phyloP scores from a whole-genome alignment of 495 filamentous ascomycete genomes.

The Cercophora scortea region DNA sequence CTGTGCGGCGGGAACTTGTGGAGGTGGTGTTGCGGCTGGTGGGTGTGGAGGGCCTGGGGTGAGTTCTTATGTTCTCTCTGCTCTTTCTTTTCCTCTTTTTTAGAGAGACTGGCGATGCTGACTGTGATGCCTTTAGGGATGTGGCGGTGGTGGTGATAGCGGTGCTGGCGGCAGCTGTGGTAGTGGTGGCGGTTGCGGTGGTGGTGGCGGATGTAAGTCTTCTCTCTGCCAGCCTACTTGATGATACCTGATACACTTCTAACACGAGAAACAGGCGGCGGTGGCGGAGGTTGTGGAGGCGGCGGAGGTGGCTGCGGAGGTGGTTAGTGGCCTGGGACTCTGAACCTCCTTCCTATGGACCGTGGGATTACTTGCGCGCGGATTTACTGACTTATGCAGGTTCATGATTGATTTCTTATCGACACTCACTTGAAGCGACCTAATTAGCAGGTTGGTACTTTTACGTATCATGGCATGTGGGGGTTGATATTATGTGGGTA shows the following conservation, averaged over 20 bases:
- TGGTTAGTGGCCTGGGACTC: not conserved
- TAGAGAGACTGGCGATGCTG: not conserved
- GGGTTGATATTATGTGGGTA: too few relatives aligned
- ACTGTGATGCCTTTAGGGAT: slow-evolving; percentile 29
- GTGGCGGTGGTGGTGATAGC: slow-evolving; percentile 20
- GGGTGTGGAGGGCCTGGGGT: slow-evolving; percentile 24
- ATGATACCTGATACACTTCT: not conserved
- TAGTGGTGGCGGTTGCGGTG: not conserved
- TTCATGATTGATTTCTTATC: too few relatives aligned
- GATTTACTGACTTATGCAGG: too few relatives aligned
- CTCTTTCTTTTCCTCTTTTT: not conserved
- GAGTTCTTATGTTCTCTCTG: too few relatives aligned
- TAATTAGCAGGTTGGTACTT: too few relatives aligned
- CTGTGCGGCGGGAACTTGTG: slow-evolving; percentile 18
- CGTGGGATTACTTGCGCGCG: too few relatives aligned
- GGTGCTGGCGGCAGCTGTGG: not conserved
- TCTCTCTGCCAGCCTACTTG: not conserved
- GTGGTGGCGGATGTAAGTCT: not conserved
- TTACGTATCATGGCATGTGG: too few relatives aligned
- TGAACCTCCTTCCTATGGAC: too few relatives aligned
- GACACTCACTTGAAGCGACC: too few relatives aligned
- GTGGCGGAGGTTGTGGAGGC: not conserved
- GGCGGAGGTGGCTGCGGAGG: not conserved
- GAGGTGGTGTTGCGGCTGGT: slow-evolving; percentile 27
- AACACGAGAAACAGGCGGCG: slow-evolving; percentile 20